Base-by-base conservation (phyloP, 768 basidiomycete species). In the Hericium coralloides region DNA sequence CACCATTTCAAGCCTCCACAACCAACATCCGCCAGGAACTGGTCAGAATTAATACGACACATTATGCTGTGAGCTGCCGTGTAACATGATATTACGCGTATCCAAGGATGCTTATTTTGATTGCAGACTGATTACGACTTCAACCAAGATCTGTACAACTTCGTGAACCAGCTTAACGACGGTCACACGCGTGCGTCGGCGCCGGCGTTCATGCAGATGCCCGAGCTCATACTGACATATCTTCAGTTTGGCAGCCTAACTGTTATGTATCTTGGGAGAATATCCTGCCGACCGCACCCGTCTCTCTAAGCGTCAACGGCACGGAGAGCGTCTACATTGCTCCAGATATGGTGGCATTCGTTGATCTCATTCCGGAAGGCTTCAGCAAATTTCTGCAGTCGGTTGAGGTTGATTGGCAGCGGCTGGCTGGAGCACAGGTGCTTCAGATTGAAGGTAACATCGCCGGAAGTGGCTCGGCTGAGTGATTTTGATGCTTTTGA, bases 41-140 rank as follows among this genome's bases (percentile, higher is more conserved):
- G 26, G 70, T 72, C 2, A 70, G 72, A 53, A 76, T 85, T 38
- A 79, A 79, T 58, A 65, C 63, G 2, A 79, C 80, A 4, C 70
- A 67, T 45, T 85, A 76, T 52, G 66, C 66, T 60, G 81, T 80
- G 57, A 55, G 69, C 25, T 52, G 7, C 15, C 6, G 41, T 48
- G 31, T 9, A 8, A 18, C 4, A 23, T 17, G 12, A 9, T 12
- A 26, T 25, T 20, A 17, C 31, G 31, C 45, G 2, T 20, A 9
- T 31, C 31, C 31, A 54, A 2, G 15, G 10, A 5, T 45, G 53
- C 23, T 53, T 12, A 12, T n/a, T 14, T 36, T 25, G 7, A n/a
- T 23, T 36, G 12, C 55, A 86, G 80, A 82, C 82, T 8, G 83
- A 85, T 60, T 86, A 82, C 58, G 83, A 83, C 63, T 84, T 86